Evolutionary conservation across 352 stramenopile species (phyloP).

Genomic region (Paralagenidium karlingii): DNA sequence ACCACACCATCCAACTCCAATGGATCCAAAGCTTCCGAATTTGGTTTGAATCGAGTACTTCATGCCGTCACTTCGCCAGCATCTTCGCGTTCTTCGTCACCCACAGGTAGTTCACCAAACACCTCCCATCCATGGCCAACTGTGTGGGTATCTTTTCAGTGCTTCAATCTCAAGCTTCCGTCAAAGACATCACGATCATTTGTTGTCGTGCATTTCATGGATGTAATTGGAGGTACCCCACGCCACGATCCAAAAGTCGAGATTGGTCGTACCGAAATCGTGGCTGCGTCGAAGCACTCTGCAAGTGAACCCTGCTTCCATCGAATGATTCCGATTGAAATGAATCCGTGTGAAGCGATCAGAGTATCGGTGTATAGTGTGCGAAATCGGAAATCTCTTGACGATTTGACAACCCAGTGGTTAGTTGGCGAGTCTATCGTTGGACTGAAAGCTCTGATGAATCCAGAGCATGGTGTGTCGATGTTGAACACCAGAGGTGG

Average conservation of each 20-base stretch:
- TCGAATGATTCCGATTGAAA: constrained; percentile 58
- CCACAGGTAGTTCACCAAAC: neutral
- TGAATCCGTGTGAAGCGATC: constrained; percentile 30
- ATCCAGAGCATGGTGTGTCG: no score
- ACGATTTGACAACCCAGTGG: constrained; percentile 60
- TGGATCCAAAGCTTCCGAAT: neutral
- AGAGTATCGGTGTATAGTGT: constrained; percentile 62
- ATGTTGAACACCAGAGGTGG: neutral
- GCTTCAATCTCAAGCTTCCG: constrained; percentile 65
- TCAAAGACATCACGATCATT: constrained; percentile 44
- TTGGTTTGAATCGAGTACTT: neutral
- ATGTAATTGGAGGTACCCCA: no score
- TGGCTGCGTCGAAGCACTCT: constrained; percentile 18
- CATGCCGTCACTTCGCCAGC: neutral
- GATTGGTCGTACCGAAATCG: constrained; percentile 60
- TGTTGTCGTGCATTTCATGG: constrained; percentile 49
- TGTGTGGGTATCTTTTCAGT: constrained; percentile 78
- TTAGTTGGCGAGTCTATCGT: constrained; percentile 52
- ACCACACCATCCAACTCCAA: neutral
- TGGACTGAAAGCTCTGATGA: constrained; percentile 35
- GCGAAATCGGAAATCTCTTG: constrained; percentile 29
- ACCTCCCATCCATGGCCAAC: neutral
- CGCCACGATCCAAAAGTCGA: constrained; percentile 23
- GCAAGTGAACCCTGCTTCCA: constrained; percentile 38
- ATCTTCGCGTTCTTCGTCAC: neutral